Evolutionary conservation across 805 yeast species (phyloP).

Genomic region (Candida alai): DNA sequence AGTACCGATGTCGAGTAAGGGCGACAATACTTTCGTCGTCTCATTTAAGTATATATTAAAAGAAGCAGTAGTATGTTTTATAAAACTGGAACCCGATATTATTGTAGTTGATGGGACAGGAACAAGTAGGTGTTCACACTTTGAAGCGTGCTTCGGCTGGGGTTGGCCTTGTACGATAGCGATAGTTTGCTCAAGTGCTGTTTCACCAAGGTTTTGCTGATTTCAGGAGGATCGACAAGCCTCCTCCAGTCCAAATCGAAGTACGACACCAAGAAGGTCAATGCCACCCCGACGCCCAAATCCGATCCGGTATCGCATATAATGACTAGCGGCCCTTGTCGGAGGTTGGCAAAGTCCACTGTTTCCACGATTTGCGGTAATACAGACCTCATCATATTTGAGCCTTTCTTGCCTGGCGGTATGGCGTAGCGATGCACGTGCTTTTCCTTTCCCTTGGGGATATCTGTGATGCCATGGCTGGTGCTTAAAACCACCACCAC

Average conservation of each 20-base stretch:
- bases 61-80: too few species aligned
- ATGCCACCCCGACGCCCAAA: conserved; percentile 56
- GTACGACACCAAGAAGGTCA: conserved; percentile 47
- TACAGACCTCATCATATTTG: conserved; percentile 51
- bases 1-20: conserved; percentile 4
- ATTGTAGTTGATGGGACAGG: neutral
- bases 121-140: conserved; percentile 50
- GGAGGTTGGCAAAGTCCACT: conserved; percentile 3
- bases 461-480: conserved; percentile 3
- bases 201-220: conserved; percentile 51
- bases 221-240: conserved; percentile 10
- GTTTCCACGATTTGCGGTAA: conserved; percentile 42
- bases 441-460: conserved; percentile 6
- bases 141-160: conserved; percentile 74
- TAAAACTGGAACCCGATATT: too few species aligned
- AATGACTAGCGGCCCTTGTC: conserved; percentile 29
- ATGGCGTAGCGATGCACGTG: conserved; percentile 16
- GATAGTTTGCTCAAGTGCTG: conserved; percentile 52
- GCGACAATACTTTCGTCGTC: too few species aligned
- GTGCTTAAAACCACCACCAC: conserved; percentile 28
- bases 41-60: too few species aligned
- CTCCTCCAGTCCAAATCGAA: conserved; percentile 42
- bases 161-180: conserved; percentile 53
- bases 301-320: conserved; percentile 67
- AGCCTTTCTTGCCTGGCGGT: conserved; percentile 55